Conservation (phyloP, 345 rosid species). For the Viola odorata region DNA sequence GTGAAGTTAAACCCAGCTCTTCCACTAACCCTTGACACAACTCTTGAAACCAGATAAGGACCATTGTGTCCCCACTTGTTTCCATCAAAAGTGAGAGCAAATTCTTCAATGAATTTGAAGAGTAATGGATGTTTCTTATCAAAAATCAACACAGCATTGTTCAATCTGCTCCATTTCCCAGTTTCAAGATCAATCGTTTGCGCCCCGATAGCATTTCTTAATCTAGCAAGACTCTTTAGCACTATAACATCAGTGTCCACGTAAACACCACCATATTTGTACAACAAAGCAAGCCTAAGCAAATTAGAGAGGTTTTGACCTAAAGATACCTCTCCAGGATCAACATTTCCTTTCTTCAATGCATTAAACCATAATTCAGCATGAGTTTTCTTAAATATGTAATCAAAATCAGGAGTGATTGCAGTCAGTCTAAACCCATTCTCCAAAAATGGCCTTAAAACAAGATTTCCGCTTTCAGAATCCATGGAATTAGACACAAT, state of each 20-base stretch:
- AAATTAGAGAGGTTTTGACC: slow-evolving; percentile 92
- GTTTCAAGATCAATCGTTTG: slow-evolving; percentile 52
- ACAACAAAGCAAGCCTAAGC: slow-evolving; percentile 62
- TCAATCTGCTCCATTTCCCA: slow-evolving; percentile 75
- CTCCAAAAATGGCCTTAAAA: slow-evolving; percentile 47
- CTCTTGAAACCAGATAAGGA: slow-evolving; percentile 84
- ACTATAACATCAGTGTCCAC: slow-evolving; percentile 72
- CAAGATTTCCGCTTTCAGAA: slow-evolving; percentile 38
- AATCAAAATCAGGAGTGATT: slow-evolving; percentile 57
- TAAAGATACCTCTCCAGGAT: slow-evolving; percentile 73
- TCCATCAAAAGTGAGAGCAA: slow-evolving; percentile 73
- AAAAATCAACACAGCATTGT: slow-evolving; percentile 76
- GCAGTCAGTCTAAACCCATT: slow-evolving; percentile 46
- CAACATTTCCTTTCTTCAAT: slow-evolving; percentile 45
- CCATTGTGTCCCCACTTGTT: slow-evolving; percentile 98
- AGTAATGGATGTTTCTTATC: slow-evolving; percentile 76
- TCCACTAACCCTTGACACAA: slow-evolving; percentile 39
- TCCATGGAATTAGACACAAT: slow-evolving; percentile 72
- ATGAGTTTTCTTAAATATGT: slow-evolving; percentile 49
- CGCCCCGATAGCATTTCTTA: slow-evolving; percentile 73
- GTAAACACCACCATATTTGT: slow-evolving; percentile 78
- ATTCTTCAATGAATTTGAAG: slow-evolving; percentile 69
- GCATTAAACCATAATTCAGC: slow-evolving; percentile 64
- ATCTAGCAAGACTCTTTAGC: slow-evolving; percentile 36
- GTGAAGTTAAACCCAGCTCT: slow-evolving; percentile 46